Base-by-base conservation (phyloP, 208 protist genomes). In the Trypanosoma cruzi region DNA sequence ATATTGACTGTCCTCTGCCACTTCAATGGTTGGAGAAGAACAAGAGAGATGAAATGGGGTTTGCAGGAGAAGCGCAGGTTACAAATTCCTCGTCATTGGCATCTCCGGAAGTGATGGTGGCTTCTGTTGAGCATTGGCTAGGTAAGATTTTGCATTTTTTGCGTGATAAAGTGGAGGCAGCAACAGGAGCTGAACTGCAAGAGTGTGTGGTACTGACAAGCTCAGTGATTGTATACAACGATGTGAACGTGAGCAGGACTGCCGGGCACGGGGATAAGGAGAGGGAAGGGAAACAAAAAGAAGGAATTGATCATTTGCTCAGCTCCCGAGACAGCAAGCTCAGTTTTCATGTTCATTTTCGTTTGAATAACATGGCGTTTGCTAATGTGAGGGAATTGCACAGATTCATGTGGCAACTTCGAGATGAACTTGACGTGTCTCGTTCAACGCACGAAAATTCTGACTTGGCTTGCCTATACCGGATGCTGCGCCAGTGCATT, bases 301-400 rank as follows among this genome's bases (percentile, higher is more conserved):
- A 42, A 37, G 55, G 56, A 18, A 55, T 1, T 10, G 40, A 44
- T 1, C 1, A 34, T 11, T 22, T 61, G 37, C 40, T 71, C 6
- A 62, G 52, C 36, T n/a, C 18, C 20, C 28, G 11, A 1, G 64
- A 71, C 50, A 68, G 80, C 14, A 96, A 94, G 67, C 13, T 96
- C 5, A 94, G 88, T 68, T 90, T 94, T 62, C 90, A 96, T 60
- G 73, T 94, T 4, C 90, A 96, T 66, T 88, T 94, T 42, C 85
- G 90, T 26, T 64, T 93, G 4, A 62, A 81, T 13, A 49, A 71
- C 18, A 36, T 71, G 7, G 86, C 60, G 16, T 67, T 93, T 42
- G 69, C 77, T 24, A 82, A 75, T 13, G 76, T 95, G 32, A 55
- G 57, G 24, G 84, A 91, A 42, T 57, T 95, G 48, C 86, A 93